Evolutionary conservation across 495 filamentous ascomycete genomes (phyloP).

Genomic region (Xylaria telfairii): DNA sequence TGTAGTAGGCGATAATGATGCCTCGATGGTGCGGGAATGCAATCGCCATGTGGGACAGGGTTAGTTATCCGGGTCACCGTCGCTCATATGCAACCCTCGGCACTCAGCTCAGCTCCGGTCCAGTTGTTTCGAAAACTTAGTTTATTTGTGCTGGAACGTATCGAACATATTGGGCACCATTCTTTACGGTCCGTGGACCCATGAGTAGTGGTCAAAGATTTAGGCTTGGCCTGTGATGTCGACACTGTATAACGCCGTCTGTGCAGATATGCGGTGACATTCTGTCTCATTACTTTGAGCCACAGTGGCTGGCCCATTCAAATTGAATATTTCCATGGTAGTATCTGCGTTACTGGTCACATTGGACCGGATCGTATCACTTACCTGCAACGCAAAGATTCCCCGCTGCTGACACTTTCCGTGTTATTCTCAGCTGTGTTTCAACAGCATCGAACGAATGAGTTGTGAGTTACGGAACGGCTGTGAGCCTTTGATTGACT

Average conservation of each 20-base stretch:
- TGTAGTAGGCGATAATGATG: not conserved
- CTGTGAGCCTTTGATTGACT: not conserved
- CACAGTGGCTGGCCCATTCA: not conserved
- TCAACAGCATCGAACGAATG: not conserved
- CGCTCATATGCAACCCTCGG: slow-evolving; percentile 19
- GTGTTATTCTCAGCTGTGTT: not conserved
- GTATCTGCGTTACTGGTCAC: not conserved
- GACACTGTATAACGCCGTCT: not conserved
- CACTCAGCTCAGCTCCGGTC: slow-evolving; percentile 10
- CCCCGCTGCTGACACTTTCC: not conserved
- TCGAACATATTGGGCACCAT: not conserved
- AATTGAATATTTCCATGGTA: not conserved
- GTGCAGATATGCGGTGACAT: not conserved
- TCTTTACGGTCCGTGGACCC: not conserved
- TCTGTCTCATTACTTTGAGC: not conserved
- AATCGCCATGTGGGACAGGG: not conserved
- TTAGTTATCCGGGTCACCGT: not conserved
- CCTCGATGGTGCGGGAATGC: not conserved
- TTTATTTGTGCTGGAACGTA: not conserved
- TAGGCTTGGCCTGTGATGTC: not conserved
- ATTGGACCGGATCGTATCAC: slow-evolving; percentile 15
- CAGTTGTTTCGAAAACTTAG: not conserved
- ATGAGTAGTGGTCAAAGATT: not conserved
- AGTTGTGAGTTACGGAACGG: not conserved
- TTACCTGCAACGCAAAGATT: not conserved